Base-by-base conservation (phyloP, 2,329 filamentous ascomycete genomes). In the Penicillium verrucosum region DNA sequence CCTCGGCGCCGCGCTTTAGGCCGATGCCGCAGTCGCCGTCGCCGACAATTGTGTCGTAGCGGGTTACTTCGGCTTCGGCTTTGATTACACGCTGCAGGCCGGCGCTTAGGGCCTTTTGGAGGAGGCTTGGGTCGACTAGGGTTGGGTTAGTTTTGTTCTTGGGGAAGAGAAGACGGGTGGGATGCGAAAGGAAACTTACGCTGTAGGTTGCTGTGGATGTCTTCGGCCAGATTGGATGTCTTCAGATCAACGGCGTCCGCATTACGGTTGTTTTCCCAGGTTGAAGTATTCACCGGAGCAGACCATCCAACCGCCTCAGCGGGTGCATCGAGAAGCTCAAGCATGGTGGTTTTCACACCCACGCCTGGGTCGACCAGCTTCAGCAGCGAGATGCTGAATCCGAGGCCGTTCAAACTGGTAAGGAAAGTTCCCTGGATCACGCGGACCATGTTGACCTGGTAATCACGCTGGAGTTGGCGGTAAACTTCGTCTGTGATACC, bases 11-110 rank as follows among this genome's bases (percentile, higher is more conserved):
- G 60, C 91, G 86, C 78, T 90, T 91, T 59, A 96, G 79, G 5
- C 90, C 90, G 56, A 91, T 89, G 10, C 92, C 92, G 68, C 92
- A 96, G 74, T 96, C 92, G 45, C 92, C 92, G 69, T 96, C 92
- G 41, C 92, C 92, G 25, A 96, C 90, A 12, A 94, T 85, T 0
- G 90, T 95, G 68, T 89, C 87, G 68, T 82, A 89, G 53, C 77
- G 81, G 11, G 87, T 89, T 53, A 89, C 78, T 41, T 86, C 81
- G 9, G 85, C 81, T 67, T 90, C 87, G 3, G 84, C 85, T 4
- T 73, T 77, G 62, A 89, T 87, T 32, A 89, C 70, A 53, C 78
- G 77, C 40, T 85, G 73, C 7, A 89, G 77, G 18, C 79, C 87
- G 32, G 77, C 75, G 40, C 74, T 78, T 40, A 88, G 77, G 25